phyloP scores from a whole-genome alignment of 148 eudicot species.

The Persicaria maculosa region DNA sequence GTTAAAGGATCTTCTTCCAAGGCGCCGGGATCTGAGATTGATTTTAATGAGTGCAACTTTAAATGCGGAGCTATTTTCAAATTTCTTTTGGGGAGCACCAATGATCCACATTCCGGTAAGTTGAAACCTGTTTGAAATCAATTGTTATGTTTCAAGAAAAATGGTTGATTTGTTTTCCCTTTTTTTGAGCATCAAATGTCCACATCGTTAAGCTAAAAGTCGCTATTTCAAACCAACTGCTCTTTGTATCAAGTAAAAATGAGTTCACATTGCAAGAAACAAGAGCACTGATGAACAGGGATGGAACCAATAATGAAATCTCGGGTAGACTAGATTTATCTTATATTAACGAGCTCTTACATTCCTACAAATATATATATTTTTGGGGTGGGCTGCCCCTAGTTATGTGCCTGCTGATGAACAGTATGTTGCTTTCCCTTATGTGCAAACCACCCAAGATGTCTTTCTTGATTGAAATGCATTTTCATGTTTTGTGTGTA shows the following conservation, averaged over 20 bases:
- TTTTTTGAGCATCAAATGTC: too few species aligned
- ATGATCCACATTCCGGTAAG: constrained; percentile 92
- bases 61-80: constrained; percentile 93
- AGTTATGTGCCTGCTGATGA: too few species aligned
- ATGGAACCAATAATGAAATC: too few species aligned
- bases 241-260: neutral
- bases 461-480: neutral
- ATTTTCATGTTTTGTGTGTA: neutral
- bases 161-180: neutral
- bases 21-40: constrained; percentile 88
- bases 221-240: neutral
- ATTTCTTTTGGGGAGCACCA: constrained; percentile 82
- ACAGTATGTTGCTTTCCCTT: neutral
- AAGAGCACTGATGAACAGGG: too few species aligned
- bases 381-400: too few species aligned
- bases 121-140: constrained; percentile 6
- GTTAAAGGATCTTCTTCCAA: constrained; percentile 95
- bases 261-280: neutral
- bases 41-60: constrained; percentile 98
- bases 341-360: too few species aligned
- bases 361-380: too few species aligned
- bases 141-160: neutral
- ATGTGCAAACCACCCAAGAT: neutral
- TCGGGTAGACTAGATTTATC: too few species aligned
- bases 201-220: too few species aligned